These are phyloP conservation scores for Suhomyces tanzawaensis DNA, from an alignment of 805 yeast genomes.

Conservation along the genomic window DNA sequence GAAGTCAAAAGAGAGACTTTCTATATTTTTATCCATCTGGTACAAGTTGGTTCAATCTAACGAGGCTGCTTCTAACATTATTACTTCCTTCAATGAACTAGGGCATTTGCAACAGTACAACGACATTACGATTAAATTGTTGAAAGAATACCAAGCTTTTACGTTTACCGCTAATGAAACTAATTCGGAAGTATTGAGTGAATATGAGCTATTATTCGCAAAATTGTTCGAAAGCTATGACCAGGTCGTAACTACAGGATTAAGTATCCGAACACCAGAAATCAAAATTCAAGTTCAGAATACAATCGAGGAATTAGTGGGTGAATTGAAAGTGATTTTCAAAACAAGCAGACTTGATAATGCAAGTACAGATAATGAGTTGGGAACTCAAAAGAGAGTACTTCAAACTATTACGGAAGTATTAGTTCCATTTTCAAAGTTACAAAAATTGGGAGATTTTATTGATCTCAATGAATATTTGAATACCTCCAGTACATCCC, in stretches of 20 bases:
- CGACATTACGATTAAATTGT: conserved; percentile 21
- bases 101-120: conserved; percentile 27
- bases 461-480: conserved; percentile 21
- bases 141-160: conserved; percentile 19
- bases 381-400: conserved; percentile 16
- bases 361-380: conserved; percentile 15
- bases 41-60: conserved; percentile 17
- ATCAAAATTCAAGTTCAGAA: conserved; percentile 24
- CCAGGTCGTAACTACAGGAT: conserved; percentile 2
- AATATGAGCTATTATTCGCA: conserved; percentile 14
- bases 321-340: conserved; percentile 16
- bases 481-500: not conserved
- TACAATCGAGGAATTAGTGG: conserved; percentile 22
- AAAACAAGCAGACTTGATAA: conserved; percentile 10
- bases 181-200: not conserved
- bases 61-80: conserved; percentile 15
- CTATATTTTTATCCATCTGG: conserved; percentile 27
- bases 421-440: conserved; percentile 20
- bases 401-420: conserved; percentile 14
- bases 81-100: conserved; percentile 23
- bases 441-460: conserved; percentile 24
- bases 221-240: conserved; percentile 12
- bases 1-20: conserved; percentile 15
- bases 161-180: conserved; percentile 6
- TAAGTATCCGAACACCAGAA: conserved; percentile 18